Evolutionary conservation across 2,329 filamentous ascomycete species (phyloP).

Genomic region (Arthrinium phaeospermum): DNA sequence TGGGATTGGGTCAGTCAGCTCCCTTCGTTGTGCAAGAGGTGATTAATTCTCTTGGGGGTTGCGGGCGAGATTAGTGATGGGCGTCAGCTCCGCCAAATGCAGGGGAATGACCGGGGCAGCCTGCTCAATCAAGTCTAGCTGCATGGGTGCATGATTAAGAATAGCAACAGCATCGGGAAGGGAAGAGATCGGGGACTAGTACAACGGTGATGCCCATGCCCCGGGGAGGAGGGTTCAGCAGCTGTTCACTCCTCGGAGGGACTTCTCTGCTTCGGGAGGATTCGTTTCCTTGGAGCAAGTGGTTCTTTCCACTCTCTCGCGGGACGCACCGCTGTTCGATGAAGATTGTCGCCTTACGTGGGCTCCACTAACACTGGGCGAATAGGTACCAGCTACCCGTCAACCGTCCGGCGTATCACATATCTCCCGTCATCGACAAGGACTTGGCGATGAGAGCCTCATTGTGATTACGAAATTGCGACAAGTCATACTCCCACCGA

Average conservation of each 20-base stretch:
- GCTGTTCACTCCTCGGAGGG: not conserved
- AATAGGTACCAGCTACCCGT: not conserved
- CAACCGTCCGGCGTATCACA: not conserved
- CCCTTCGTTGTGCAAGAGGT: not conserved
- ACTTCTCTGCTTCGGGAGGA: not conserved
- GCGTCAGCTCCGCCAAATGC: not conserved
- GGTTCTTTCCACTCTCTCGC: not conserved
- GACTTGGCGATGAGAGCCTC: not conserved
- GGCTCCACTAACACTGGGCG: not conserved
- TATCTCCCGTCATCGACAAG: not conserved
- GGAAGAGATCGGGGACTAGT: not conserved
- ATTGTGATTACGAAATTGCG: not conserved
- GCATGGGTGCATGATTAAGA: not conserved
- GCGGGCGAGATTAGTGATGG: constrained; percentile 4
- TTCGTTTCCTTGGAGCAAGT: not conserved
- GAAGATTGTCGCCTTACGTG: not conserved
- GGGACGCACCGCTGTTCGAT: not conserved
- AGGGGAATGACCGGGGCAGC: not conserved
- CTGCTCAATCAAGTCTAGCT: constrained; percentile 12
- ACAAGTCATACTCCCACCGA: not conserved
- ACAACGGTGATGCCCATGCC: not conserved
- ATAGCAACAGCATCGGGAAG: constrained; percentile 6
- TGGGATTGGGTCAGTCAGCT: not conserved
- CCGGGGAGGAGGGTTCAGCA: not conserved
- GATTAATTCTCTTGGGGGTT: not conserved